phyloP scores from a whole-genome alignment of 2,329 filamentous ascomycete species.

The Fusarium humuli region DNA sequence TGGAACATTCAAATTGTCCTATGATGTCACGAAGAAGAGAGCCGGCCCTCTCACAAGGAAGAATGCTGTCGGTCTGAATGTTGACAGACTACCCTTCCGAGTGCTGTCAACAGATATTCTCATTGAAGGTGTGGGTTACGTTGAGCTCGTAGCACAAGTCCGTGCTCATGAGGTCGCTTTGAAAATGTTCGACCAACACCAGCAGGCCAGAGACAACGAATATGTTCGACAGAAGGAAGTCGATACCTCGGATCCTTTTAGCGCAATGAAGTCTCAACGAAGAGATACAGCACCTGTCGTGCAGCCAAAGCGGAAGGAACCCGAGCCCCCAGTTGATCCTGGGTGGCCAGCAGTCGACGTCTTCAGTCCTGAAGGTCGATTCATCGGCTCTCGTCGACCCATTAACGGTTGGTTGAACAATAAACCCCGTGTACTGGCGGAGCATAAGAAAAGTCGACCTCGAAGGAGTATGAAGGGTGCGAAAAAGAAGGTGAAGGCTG shows the following conservation, averaged over 20 bases:
- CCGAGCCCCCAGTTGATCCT: conserved; percentile 46
- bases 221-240: background rate
- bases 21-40: conserved; percentile 85
- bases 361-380: conserved; percentile 86
- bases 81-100: conserved; percentile 79
- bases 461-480: conserved; percentile 76
- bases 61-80: conserved; percentile 70
- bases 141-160: conserved; percentile 87
- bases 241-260: conserved; percentile 39
- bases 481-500: conserved; percentile 56
- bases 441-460: conserved; percentile 67
- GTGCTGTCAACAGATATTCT: conserved; percentile 86
- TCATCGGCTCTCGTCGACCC: conserved; percentile 73
- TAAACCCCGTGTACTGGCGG: conserved; percentile 63
- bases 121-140: conserved; percentile 92
- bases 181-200: conserved; percentile 12
- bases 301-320: conserved; percentile 13
- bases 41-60: conserved; percentile 77
- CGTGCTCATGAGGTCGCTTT: conserved; percentile 63
- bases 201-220: background rate
- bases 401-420: conserved; percentile 78
- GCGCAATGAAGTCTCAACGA: conserved; percentile 44
- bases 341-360: conserved; percentile 82
- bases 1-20: conserved; percentile 78
- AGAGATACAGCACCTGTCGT: conserved; percentile 28